Evolutionary conservation across 2,329 filamentous ascomycete species (phyloP), one percentile per base, ranked within the genome.

Genomic region (Aspergillus sp.): DNA sequence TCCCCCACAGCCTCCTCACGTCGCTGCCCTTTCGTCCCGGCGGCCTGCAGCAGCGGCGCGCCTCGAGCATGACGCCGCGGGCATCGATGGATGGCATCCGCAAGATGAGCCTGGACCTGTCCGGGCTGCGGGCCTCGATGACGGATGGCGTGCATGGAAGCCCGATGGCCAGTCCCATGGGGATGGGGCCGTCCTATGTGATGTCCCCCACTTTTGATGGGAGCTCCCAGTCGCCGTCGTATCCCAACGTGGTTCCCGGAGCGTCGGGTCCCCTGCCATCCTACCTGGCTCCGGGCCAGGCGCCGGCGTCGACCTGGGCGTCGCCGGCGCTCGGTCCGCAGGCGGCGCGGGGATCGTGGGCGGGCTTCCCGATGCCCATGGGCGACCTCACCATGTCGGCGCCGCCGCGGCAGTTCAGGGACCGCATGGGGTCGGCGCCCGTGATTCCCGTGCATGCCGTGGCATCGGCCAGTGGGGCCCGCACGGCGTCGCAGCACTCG

Each of bases 41-140:
- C 44, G 24, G 61, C 51, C 13, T 68, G 53, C 48, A 66, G 57
- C 53, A 65, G 14, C 65, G 61, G 26, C 65, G 67, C 6, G 60
- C 66, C 35, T 55, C 66, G 11, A 66, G 58, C 51, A 40, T 65
- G 49, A 54, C 62, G 4, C 61, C 62, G 10, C 67, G 61, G 3
- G 57, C 60, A 3, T 66, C 70, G 1, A 46, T 65, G 5, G 59
- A 64, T 17, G 63, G 62, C 9, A 60, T 60, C 11, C 65, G 66
- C 49, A 73, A 72, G 50, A 68, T 71, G 67, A 70, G 66, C 49
- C 51, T 71, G 45, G 68, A 71, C 41, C 51, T 71, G 5, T 66
- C 67, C 3, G 59, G 62, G 35, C 43, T 69, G 19, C 65, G 64
- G 14, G 60, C 64, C 11, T 60, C 68, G 1, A 59, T 65, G 42